Percentiles rank a stretch among this genome's conserved stretches.
These are phyloP conservation scores for Citrus cavaleriei DNA, from an alignment of 345 rosid species.

Conservation along the genomic window DNA sequence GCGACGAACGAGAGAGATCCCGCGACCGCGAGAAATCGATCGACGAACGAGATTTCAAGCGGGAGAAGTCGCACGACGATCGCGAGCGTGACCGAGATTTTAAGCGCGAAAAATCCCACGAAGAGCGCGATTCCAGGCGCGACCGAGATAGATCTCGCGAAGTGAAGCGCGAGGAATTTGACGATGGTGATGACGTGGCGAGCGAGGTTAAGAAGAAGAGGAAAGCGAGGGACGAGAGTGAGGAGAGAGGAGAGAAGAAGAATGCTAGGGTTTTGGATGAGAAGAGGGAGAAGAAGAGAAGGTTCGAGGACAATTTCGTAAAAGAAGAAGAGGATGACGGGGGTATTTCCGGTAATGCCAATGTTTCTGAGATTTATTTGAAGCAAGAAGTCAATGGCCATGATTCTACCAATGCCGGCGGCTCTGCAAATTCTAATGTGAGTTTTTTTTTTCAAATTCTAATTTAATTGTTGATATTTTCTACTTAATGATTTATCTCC, in stretches of 20 bases:
- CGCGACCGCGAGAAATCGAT: constrained; percentile 35
- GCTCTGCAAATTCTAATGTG: constrained; percentile 40
- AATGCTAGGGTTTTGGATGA: constrained; percentile 39
- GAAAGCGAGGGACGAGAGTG: constrained; percentile 37
- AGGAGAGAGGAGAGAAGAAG: constrained; percentile 39
- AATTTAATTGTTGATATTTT: background rate
- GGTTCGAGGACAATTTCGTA: constrained; percentile 43
- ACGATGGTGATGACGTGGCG: constrained; percentile 24
- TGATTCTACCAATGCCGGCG: constrained; percentile 15
- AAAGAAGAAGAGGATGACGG: constrained; percentile 19
- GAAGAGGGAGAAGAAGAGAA: constrained; percentile 44
- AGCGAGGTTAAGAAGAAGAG: constrained; percentile 41
- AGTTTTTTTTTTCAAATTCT: constrained; percentile 20
- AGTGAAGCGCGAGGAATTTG: constrained; percentile 22
- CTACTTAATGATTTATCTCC: too few species aligned
- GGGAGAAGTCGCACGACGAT: background rate
- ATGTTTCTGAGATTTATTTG: constrained; percentile 21
- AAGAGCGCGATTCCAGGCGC: constrained; percentile 23
- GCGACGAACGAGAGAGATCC: constrained; percentile 35
- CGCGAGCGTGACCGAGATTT: constrained; percentile 2
- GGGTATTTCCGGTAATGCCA: constrained; percentile 11
- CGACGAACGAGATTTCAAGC: constrained; percentile 10
- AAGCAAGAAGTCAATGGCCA: constrained; percentile 33
- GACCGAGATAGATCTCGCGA: constrained; percentile 33
- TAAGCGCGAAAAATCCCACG: constrained; percentile 27